Evolutionary conservation across 2,329 filamentous ascomycete species (phyloP).

Genomic region (Fusarium falciforme): DNA sequence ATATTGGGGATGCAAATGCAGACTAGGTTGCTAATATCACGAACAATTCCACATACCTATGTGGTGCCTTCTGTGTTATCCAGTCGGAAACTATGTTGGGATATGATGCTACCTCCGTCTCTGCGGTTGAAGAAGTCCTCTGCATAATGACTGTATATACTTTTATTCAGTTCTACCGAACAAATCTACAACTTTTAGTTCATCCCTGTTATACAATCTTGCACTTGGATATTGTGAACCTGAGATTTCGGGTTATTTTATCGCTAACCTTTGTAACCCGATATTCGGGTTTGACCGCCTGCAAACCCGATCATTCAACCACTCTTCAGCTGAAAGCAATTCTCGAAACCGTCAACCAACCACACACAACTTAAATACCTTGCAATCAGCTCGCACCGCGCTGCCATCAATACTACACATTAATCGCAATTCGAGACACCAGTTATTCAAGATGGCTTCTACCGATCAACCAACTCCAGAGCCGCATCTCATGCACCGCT

Average conservation of each 20-base stretch:
- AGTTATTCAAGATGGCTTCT: background rate
- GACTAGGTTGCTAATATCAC: background rate
- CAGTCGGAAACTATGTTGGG: background rate
- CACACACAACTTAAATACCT: background rate
- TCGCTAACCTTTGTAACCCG: background rate
- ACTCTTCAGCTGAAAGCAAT: background rate
- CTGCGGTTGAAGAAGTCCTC: background rate
- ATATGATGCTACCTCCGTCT: background rate
- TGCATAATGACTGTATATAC: background rate
- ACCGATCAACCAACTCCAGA: slow-evolving; percentile 14
- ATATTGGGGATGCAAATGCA: background rate
- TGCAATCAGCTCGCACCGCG: background rate
- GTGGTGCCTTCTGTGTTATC: background rate
- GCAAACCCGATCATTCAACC: background rate
- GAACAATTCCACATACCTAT: background rate
- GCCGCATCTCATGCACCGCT: slow-evolving; percentile 49
- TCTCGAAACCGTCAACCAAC: background rate
- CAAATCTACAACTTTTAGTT: background rate
- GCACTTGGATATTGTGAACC: background rate
- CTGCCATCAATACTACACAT: background rate
- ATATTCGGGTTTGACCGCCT: background rate
- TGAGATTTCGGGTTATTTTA: background rate
- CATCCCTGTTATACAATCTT: background rate
- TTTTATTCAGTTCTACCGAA: background rate
- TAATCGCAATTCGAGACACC: background rate